A percentile compares a stretch with the other conserved stretches of the same genome.
These are phyloP conservation scores for Pleurotus pulmonarius DNA, from an alignment of 768 basidiomycete species.

Conservation along the genomic window DNA sequence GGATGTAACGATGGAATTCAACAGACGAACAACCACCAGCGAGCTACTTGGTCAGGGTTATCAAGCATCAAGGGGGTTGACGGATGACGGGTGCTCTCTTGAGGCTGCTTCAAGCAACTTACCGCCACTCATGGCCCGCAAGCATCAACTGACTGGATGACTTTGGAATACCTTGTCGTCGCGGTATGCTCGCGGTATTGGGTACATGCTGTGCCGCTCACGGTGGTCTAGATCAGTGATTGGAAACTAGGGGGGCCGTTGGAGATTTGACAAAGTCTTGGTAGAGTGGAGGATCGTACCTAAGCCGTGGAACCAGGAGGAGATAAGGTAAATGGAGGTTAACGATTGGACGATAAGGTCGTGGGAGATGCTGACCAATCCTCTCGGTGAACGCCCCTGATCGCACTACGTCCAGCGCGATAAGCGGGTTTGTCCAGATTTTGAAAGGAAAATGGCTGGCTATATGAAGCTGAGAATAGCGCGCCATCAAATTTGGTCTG, in stretches of 20 bases:
- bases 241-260: neutral
- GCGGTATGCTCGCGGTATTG: neutral
- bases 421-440: neutral
- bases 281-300: neutral
- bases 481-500: neutral
- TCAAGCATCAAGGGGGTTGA: neutral
- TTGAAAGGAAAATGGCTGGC: neutral
- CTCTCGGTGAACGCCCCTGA: neutral
- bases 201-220: neutral
- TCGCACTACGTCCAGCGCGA: neutral
- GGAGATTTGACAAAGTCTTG: conserved; percentile 1
- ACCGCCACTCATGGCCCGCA: neutral
- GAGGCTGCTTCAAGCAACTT: neutral
- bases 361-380: neutral
- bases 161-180: neutral
- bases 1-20: neutral
- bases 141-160: neutral
- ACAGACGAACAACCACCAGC: neutral
- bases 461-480: neutral
- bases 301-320: neutral
- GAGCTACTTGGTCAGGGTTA: neutral
- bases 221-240: neutral
- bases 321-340: neutral
- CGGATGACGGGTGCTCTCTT: neutral
- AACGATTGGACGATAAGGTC: conserved; percentile 10